phyloP scores from a whole-genome alignment of 1,284 basidiomycete genomes.

The Mycena sp. region DNA sequence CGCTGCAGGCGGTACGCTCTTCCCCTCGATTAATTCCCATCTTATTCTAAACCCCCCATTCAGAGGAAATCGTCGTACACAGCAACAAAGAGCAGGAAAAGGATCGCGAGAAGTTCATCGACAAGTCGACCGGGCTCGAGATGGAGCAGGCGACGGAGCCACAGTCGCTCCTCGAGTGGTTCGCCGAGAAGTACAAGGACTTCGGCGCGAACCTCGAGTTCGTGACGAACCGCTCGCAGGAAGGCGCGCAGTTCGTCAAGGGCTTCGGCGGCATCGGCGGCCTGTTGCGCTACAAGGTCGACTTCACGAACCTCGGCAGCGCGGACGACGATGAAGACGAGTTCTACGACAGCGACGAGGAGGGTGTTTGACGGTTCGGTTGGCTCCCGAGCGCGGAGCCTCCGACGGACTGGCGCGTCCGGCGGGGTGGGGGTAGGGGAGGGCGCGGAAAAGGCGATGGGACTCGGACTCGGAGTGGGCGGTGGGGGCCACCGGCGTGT shows the following conservation, averaged over 20 bases:
- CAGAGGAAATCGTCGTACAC: conserved; percentile 88
- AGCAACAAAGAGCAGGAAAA: conserved; percentile 85
- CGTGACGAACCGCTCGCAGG: conserved; percentile 91
- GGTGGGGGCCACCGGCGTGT: not conserved
- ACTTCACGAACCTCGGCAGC: conserved; percentile 82
- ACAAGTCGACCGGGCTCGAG: conserved; percentile 94
- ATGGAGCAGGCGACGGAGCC: conserved; percentile 92
- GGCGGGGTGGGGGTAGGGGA: conserved; percentile 62
- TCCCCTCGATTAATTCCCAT: not conserved
- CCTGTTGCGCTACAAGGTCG: conserved; percentile 94
- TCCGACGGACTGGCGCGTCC: conserved; percentile 64
- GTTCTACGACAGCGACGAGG: conserved; percentile 80
- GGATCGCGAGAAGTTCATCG: conserved; percentile 93
- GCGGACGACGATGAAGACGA: conserved; percentile 85
- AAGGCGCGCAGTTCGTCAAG: conserved; percentile 98
- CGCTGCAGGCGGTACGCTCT: conserved; percentile 80
- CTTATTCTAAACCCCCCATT: not conserved
- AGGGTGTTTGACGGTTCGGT: conserved; percentile 85
- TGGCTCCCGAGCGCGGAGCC: conserved; percentile 78
- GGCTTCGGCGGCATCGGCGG: conserved; percentile 99
- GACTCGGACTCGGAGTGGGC: not conserved
- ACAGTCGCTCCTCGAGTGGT: conserved; percentile 93
- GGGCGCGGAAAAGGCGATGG: not conserved
- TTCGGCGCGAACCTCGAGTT: conserved; percentile 97
- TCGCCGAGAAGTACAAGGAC: conserved; percentile 98